Evolutionary conservation across 768 basidiomycete genomes (phyloP).

Genomic region (Mycena haematopus): DNA sequence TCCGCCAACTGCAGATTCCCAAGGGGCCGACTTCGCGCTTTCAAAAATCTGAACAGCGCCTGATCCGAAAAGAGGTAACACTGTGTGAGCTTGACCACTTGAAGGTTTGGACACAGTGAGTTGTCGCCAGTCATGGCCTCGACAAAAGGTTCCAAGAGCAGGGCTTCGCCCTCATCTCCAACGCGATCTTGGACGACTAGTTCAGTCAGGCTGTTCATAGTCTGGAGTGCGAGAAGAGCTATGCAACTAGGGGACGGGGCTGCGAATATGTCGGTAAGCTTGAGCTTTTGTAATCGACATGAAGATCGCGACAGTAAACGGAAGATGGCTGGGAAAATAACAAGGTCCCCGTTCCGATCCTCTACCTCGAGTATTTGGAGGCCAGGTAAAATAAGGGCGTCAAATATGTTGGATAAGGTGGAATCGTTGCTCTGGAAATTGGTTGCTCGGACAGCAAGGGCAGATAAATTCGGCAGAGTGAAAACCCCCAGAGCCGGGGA

Average conservation of each 20-base stretch:
- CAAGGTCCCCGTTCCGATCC: constrained; percentile 17
- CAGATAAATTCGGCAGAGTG: constrained; percentile 7
- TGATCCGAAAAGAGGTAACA: constrained; percentile 15
- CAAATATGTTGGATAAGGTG: constrained; percentile 14
- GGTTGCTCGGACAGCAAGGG: constrained; percentile 14
- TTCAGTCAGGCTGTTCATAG: constrained; percentile 9
- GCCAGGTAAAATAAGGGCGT: constrained; percentile 14
- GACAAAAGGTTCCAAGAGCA: constrained; percentile 13
- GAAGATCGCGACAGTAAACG: constrained; percentile 19
- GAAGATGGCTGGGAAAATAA: constrained; percentile 7
- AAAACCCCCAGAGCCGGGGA: not conserved
- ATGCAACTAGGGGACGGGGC: not conserved
- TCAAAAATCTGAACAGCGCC: constrained; percentile 8
- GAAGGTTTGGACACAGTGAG: constrained; percentile 18
- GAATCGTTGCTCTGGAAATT: not conserved
- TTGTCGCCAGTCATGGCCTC: constrained; percentile 2
- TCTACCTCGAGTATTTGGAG: constrained; percentile 10
- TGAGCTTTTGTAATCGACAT: constrained; percentile 15
- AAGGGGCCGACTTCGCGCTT: constrained; percentile 5
- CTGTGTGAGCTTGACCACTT: constrained; percentile 6
- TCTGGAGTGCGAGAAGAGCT: constrained; percentile 13
- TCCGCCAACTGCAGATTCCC: constrained; percentile 8
- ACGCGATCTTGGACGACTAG: constrained; percentile 9
- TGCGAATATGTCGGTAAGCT: constrained; percentile 16
- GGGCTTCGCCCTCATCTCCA: constrained; percentile 12